phyloP scores from a whole-genome alignment of 1,284 basidiomycete genomes.

The Puccinia coronata region DNA sequence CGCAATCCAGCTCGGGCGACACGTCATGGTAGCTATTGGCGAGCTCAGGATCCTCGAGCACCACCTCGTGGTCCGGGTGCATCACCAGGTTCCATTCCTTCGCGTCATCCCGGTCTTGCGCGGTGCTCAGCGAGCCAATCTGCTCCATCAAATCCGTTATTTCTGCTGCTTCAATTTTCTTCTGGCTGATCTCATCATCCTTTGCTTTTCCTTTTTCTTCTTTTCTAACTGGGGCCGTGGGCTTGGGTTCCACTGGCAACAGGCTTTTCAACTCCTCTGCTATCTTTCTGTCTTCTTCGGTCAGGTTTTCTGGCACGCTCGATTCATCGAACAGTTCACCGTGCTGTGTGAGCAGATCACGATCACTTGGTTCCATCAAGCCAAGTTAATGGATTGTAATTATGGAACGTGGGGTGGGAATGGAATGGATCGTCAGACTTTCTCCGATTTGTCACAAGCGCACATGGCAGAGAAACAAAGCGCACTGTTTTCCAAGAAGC shows the following conservation, averaged over 20 bases:
- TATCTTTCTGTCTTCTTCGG: neutral
- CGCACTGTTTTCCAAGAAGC: constrained; percentile 6
- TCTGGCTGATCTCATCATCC: neutral
- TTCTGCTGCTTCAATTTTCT: neutral
- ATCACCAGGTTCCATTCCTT: neutral
- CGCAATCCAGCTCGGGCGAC: neutral
- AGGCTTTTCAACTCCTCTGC: constrained; percentile 1
- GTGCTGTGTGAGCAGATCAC: neutral
- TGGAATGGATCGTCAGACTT: neutral
- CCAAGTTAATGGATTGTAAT: neutral
- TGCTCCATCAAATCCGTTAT: neutral
- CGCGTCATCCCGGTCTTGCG: neutral
- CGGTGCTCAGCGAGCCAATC: neutral
- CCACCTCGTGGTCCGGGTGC: neutral
- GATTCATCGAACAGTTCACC: constrained; percentile 4
- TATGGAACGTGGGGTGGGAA: neutral
- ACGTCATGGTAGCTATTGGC: neutral
- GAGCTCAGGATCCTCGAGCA: neutral
- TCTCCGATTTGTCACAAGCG: neutral
- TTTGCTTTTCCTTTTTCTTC: neutral
- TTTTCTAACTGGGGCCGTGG: no score
- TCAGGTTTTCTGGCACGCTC: no score
- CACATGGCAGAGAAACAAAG: neutral
- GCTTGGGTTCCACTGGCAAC: constrained; percentile 9
- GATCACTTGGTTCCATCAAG: neutral